Evolutionary conservation across 306 rosid species (phyloP).

Genomic region (Cicer bijugum): DNA sequence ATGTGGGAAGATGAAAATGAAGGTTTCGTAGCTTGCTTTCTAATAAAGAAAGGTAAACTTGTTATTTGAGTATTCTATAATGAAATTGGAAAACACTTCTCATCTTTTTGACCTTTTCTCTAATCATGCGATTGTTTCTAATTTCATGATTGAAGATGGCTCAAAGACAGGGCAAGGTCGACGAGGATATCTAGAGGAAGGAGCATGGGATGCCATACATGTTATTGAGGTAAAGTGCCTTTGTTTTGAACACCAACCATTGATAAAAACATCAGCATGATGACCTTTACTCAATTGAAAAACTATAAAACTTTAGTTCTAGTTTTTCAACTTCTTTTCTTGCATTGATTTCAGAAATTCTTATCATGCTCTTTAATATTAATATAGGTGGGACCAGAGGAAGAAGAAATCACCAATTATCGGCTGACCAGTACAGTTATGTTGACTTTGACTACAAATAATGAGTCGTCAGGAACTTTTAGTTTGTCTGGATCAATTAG

Average conservation of each 20-base stretch:
- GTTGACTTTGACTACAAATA: constrained; percentile 85
- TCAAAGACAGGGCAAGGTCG: constrained; percentile 96
- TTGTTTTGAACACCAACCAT: constrained; percentile 13
- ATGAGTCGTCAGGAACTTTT: constrained; percentile 82
- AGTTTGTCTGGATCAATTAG: constrained; percentile 93
- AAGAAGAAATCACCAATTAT: constrained; percentile 78
- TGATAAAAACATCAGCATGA: constrained; percentile 17
- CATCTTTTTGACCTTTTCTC: constrained; percentile 35
- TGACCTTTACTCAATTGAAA: constrained; percentile 25
- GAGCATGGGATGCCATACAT: constrained; percentile 99
- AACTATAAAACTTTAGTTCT: constrained; percentile 12
- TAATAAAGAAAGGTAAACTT: constrained; percentile 84
- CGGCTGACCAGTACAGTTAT: constrained; percentile 93
- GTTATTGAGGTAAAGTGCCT: constrained; percentile 77
- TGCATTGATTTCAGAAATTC: constrained; percentile 9
- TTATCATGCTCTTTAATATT: constrained; percentile 17
- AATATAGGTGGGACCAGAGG: constrained; percentile 81
- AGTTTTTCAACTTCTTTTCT: not conserved
- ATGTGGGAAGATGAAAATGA: constrained; percentile 98
- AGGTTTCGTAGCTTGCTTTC: constrained; percentile 84
- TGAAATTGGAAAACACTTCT: constrained; percentile 16
- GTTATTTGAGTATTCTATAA: constrained; percentile 33
- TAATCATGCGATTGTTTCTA: constrained; percentile 48
- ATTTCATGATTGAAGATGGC: constrained; percentile 71
- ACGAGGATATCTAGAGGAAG: constrained; percentile 92